phyloP scores from a whole-genome alignment of 2,329 filamentous ascomycete species.

The Fusarium decemcellulare region DNA sequence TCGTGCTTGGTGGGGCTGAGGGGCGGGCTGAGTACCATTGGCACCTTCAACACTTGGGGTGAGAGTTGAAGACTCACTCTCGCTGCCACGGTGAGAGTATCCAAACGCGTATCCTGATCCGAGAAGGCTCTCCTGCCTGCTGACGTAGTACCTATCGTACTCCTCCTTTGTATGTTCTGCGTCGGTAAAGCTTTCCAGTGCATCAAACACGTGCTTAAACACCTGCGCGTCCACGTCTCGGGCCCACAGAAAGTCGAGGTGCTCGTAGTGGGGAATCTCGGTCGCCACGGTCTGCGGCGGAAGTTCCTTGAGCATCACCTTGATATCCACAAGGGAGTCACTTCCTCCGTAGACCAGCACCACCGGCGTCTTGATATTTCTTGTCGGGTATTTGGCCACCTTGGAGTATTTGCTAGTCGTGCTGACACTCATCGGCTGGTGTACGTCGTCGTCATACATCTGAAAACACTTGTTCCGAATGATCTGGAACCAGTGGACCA shows the following conservation, averaged over 20 bases:
- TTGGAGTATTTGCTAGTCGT: constrained; percentile 90
- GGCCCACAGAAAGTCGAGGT: constrained; percentile 97
- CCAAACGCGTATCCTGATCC: constrained; percentile 51
- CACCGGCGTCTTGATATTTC: constrained; percentile 96
- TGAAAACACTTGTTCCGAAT: constrained; percentile 97
- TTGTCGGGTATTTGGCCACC: constrained; percentile 94
- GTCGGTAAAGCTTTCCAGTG: constrained; percentile 79
- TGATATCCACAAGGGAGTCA: constrained; percentile 94
- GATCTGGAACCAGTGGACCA: constrained; percentile 99
- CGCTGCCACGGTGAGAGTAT: constrained; percentile 50
- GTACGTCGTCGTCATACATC: constrained; percentile 97
- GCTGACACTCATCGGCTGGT: constrained; percentile 79
- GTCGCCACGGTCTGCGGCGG: constrained; percentile 88
- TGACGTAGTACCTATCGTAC: constrained; percentile 69
- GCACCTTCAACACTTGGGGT: constrained; percentile 41
- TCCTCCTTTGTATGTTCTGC: constrained; percentile 72
- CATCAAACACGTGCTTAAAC: constrained; percentile 92
- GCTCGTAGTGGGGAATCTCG: constrained; percentile 93
- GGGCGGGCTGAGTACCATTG: constrained; percentile 13
- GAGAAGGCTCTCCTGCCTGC: constrained; percentile 65
- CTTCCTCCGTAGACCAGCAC: constrained; percentile 94
- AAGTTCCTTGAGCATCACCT: constrained; percentile 90
- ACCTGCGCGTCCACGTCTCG: constrained; percentile 86
- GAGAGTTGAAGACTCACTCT: constrained; percentile 55
- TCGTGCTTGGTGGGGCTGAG: constrained; percentile 48